Evolutionary conservation across 495 filamentous ascomycete species (phyloP).

Genomic region (Talaromyces proteolyticus): DNA sequence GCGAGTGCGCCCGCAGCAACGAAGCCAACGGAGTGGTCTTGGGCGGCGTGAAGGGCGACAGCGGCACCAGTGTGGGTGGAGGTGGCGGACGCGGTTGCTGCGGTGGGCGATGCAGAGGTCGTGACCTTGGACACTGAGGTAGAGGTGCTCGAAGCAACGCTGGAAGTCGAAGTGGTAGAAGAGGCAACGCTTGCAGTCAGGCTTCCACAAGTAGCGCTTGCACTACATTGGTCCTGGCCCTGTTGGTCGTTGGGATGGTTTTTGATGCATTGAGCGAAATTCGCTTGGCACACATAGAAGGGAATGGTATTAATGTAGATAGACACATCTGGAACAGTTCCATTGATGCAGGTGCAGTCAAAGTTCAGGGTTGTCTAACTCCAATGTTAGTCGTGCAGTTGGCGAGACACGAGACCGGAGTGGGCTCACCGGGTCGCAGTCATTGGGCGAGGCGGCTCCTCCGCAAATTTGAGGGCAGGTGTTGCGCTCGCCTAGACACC

Average conservation of each 20-base stretch:
- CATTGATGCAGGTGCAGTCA: conserved; percentile 49
- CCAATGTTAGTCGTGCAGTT: conserved; percentile 2
- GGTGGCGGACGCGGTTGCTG: conserved; percentile 22
- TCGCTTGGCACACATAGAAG: conserved; percentile 48
- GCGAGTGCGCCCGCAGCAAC: conserved; percentile 42
- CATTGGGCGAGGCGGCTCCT: conserved; percentile 30
- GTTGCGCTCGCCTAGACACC: conserved; percentile 40
- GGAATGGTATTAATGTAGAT: conserved; percentile 50
- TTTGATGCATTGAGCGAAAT: conserved; percentile 43
- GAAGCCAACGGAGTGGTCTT: conserved; percentile 44
- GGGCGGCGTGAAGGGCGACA: conserved; percentile 26
- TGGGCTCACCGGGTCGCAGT: conserved; percentile 35
- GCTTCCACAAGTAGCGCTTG: conserved; percentile 33
- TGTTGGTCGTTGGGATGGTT: conserved; percentile 30
- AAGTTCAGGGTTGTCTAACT: conserved; percentile 42
- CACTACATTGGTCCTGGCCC: conserved; percentile 5
- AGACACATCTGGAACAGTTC: conserved; percentile 42
- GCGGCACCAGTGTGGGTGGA: conserved; percentile 25
- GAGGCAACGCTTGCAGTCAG: conserved; percentile 36
- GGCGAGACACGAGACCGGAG: conserved; percentile 1
- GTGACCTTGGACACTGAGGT: conserved; percentile 15
- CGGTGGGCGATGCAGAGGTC: conserved; percentile 9
- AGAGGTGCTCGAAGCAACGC: conserved; percentile 6
- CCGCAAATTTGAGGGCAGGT: conserved; percentile 42
- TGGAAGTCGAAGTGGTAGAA: conserved; percentile 12